Evolutionary conservation across 257 asterid genomes (phyloP).

Genomic region (Gardenia jasminoides): DNA sequence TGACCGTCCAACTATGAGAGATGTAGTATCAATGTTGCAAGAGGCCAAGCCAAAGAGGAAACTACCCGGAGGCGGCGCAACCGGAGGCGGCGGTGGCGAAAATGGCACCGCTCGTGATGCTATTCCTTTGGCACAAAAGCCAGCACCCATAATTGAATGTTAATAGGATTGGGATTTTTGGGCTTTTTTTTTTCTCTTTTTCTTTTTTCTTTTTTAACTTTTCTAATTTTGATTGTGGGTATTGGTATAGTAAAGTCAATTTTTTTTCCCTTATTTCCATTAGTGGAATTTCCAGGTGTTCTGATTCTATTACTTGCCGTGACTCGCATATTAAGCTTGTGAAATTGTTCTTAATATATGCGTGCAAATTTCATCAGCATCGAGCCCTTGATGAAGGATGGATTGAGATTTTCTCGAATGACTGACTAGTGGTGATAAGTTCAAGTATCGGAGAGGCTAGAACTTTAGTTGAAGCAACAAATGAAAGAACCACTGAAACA

Average conservation of each 20-base stretch:
- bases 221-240: slow-evolving; percentile 26
- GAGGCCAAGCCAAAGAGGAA: slow-evolving; percentile 80
- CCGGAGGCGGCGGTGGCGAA: slow-evolving; percentile 15
- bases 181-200: not conserved
- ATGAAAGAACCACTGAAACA: not conserved
- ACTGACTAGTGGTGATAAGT: not conserved
- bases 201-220: not conserved
- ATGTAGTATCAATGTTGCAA: slow-evolving; percentile 79
- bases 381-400: too few relatives aligned
- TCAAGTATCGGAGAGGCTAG: too few relatives aligned
- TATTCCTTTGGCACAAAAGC: slow-evolving; percentile 37
- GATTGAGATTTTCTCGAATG: not conserved
- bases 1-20: slow-evolving; percentile 93
- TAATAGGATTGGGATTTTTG: slow-evolving; percentile 28
- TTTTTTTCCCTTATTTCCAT: not conserved
- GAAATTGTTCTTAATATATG: not conserved
- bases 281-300: slow-evolving; percentile 9
- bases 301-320: not conserved
- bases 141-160: slow-evolving; percentile 33
- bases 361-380: not conserved
- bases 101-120: slow-evolving; percentile 23
- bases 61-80: slow-evolving; percentile 25
- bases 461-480: too few relatives aligned
- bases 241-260: slow-evolving; percentile 29
- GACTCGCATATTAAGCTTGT: not conserved